A percentile compares a stretch with the other conserved stretches of the same genome.
Evolutionary conservation across 2,329 filamentous ascomycete genomes (phyloP).

Genomic region (Bipolaris victoriae): DNA sequence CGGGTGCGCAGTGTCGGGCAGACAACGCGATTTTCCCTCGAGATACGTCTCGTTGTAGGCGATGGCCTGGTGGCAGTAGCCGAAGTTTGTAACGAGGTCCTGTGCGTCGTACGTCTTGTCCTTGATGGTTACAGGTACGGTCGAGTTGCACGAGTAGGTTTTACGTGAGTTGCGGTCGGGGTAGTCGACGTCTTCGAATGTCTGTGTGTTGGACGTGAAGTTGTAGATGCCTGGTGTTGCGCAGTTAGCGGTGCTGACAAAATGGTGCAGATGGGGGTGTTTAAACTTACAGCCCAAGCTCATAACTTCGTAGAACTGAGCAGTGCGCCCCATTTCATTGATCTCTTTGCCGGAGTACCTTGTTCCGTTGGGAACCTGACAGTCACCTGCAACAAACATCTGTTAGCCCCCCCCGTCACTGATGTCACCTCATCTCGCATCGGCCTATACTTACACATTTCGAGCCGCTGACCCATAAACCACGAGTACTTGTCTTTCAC

Average conservation of each 20-base stretch:
- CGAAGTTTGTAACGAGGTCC: constrained; percentile 12
- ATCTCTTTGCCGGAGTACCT: constrained; percentile 4
- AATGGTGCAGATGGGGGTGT: too few relatives aligned
- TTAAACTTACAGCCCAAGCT: too few relatives aligned
- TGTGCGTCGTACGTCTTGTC: constrained; percentile 22
- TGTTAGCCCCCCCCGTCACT: background rate
- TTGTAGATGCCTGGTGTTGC: constrained; percentile 12
- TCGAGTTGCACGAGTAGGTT: constrained; percentile 22
- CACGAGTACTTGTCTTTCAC: background rate
- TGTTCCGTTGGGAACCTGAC: constrained; percentile 29
- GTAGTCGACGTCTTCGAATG: background rate
- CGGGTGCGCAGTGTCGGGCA: constrained; percentile 35
- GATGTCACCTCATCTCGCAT: too few relatives aligned
- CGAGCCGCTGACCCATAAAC: background rate
- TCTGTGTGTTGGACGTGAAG: constrained; percentile 20
- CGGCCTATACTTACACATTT: background rate
- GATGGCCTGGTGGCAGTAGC: constrained; percentile 28
- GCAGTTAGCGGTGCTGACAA: background rate
- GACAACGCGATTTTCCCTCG: constrained; percentile 26
- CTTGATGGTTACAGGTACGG: constrained; percentile 17
- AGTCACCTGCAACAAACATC: constrained; percentile 23
- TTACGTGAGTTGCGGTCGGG: background rate
- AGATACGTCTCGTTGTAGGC: constrained; percentile 20
- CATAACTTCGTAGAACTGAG: too few relatives aligned
- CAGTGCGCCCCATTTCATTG: too few relatives aligned